Evolutionary conservation across 2,329 filamentous ascomycete genomes (phyloP).

Genomic region (Pseudocercospora fijiensis): DNA sequence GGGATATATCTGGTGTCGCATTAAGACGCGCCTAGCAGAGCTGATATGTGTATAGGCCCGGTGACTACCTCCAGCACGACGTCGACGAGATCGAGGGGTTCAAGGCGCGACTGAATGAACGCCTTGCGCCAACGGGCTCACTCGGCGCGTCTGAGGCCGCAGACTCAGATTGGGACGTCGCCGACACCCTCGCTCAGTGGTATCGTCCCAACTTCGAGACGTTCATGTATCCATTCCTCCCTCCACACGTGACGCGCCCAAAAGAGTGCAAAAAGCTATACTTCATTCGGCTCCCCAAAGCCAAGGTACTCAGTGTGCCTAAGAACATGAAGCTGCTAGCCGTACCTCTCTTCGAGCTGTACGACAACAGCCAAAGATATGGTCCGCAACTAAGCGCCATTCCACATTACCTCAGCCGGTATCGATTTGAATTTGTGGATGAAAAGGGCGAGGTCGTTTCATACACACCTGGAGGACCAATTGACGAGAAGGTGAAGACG

Average conservation of each 20-base stretch:
- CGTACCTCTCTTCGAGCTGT: constrained; percentile 94
- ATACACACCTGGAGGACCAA: constrained; percentile 34
- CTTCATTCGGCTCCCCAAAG: constrained; percentile 89
- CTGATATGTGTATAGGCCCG: constrained; percentile 58
- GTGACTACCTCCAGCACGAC: constrained; percentile 85
- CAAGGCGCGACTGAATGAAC: constrained; percentile 87
- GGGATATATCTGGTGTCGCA: not conserved
- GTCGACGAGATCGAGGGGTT: constrained; percentile 95
- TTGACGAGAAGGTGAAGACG: constrained; percentile 35
- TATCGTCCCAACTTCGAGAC: constrained; percentile 99
- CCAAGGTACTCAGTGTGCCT: constrained; percentile 90
- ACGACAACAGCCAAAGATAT: constrained; percentile 94
- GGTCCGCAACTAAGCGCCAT: constrained; percentile 95
- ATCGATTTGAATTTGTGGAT: constrained; percentile 97
- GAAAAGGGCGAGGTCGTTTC: constrained; percentile 80
- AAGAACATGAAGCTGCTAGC: constrained; percentile 99
- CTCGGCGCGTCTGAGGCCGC: constrained; percentile 69
- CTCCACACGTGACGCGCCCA: constrained; percentile 89
- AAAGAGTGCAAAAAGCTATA: constrained; percentile 99
- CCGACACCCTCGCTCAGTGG: constrained; percentile 95
- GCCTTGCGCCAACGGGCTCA: constrained; percentile 76
- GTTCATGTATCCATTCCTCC: constrained; percentile 99
- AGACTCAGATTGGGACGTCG: constrained; percentile 76
- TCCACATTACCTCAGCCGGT: constrained; percentile 87
- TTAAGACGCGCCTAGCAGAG: not conserved